Evolutionary conservation across 129 eudicot species (phyloP), one percentile per base, ranked within the genome.

Genomic region (Silybum marianum): DNA sequence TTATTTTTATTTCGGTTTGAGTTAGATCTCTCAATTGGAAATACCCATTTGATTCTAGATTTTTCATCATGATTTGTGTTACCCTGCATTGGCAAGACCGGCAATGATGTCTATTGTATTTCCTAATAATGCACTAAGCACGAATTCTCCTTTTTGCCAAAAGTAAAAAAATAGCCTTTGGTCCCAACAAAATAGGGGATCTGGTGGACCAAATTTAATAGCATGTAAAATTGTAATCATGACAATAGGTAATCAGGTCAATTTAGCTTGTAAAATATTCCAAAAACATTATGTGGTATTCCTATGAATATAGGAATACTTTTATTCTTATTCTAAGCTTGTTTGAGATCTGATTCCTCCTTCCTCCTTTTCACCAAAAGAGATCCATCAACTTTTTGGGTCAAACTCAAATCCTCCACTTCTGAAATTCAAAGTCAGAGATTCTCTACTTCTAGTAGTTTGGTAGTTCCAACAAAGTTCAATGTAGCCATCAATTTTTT

Each of bases 161-260:
- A 9, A 42, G 12, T 0, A 11, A 32, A 30, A 30, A 34, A 18
- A 4, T 32, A 71, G 34, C 71, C 71, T 73, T 42, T 63, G 79
- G 38, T 21, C 67, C 70, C 60, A 13, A 81, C 36, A 74, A 74
- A 40, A 23, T 72, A 24, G 46, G 42, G 16, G 25, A 60, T n/a
- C 48, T 24, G 9, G 82, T 78, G 73, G 74, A 81, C 58, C 74
- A 67, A 78, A 67, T 40, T 6, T 67, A 62, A 40, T 25, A 13
- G n/a, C 81, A 66, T 39, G 38, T 13, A 78, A 23, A 63, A 60
- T 38, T 77, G 14, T 22, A 63, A 77, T 22, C 25, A 77, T 77
- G 70, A 65, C 72, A 14, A 22, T 22, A 77, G 25, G 80, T 58
- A 65, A 65, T 65, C 73, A 76, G 68, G 22, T 62, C 22, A 38